phyloP scores from a whole-genome alignment of 441 rosid genomes.

The Daphne laureola region DNA sequence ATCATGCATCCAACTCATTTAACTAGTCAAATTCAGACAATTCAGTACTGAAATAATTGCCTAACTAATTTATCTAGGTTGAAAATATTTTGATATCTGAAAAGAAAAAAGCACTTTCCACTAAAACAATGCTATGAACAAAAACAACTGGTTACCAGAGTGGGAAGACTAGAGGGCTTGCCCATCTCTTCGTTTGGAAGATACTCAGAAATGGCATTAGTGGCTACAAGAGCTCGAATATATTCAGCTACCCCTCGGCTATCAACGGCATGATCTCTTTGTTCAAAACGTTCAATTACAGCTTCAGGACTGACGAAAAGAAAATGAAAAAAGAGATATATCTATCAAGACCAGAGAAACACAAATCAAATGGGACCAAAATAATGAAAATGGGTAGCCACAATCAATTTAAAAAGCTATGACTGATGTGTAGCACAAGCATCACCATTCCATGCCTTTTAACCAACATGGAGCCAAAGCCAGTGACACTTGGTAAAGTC shows the following conservation, averaged over 20 bases:
- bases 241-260: constrained; percentile 89
- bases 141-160: constrained; percentile 41
- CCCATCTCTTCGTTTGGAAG: constrained; percentile 87
- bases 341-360: not conserved
- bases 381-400: too few relatives aligned
- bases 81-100: too few relatives aligned
- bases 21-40: too few relatives aligned
- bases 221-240: constrained; percentile 71
- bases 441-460: too few relatives aligned
- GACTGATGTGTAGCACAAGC: too few relatives aligned
- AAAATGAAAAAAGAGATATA: not conserved
- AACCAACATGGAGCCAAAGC: too few relatives aligned
- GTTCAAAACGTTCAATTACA: constrained; percentile 77
- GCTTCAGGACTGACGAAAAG: constrained; percentile 62
- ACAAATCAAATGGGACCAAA: too few relatives aligned
- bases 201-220: constrained; percentile 75
- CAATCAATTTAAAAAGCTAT: too few relatives aligned
- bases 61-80: too few relatives aligned
- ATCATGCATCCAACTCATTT: too few relatives aligned
- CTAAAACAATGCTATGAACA: not conserved
- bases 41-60: too few relatives aligned
- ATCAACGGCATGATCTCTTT: constrained; percentile 71
- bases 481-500: too few relatives aligned
- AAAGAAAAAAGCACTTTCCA: not conserved
- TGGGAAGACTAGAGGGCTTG: constrained; percentile 75